Conservation (phyloP, 169 alveolate species). For the Plasmodium chabaudi region DNA sequence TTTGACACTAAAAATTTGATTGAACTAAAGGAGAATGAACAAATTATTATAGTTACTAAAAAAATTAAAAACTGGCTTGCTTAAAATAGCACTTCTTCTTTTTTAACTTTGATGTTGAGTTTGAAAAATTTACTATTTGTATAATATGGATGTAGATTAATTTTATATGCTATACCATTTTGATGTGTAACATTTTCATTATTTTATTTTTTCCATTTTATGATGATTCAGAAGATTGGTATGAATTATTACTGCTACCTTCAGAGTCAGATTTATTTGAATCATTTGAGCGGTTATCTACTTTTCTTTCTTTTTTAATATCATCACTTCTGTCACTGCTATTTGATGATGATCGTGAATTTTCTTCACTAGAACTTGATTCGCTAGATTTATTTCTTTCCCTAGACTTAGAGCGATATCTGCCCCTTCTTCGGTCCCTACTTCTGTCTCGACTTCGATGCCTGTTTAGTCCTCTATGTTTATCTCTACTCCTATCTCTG, state of each 20-base stretch:
- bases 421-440: not conserved
- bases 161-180: no score
- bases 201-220: constrained; percentile 1
- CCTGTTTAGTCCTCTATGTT: not conserved
- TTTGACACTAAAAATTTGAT: not conserved
- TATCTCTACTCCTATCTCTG: not conserved
- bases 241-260: constrained; percentile 3
- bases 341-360: constrained; percentile 7
- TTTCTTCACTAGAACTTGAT: constrained; percentile 1
- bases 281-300: not conserved
- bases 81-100: constrained; percentile 9
- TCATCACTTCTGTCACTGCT: constrained; percentile 7
- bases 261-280: constrained; percentile 16
- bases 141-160: no score
- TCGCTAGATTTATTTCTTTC: constrained; percentile 16
- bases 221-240: constrained; percentile 12
- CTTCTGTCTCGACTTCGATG: not conserved
- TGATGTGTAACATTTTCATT: not conserved
- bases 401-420: not conserved
- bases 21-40: constrained; percentile 24
- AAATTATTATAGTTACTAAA: not conserved
- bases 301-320: not conserved
- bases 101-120: not conserved
- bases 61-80: not conserved
- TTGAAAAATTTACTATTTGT: constrained; percentile 14